Conservation (phyloP, 2,329 filamentous ascomycete genomes). For the Diplodia seriata region DNA sequence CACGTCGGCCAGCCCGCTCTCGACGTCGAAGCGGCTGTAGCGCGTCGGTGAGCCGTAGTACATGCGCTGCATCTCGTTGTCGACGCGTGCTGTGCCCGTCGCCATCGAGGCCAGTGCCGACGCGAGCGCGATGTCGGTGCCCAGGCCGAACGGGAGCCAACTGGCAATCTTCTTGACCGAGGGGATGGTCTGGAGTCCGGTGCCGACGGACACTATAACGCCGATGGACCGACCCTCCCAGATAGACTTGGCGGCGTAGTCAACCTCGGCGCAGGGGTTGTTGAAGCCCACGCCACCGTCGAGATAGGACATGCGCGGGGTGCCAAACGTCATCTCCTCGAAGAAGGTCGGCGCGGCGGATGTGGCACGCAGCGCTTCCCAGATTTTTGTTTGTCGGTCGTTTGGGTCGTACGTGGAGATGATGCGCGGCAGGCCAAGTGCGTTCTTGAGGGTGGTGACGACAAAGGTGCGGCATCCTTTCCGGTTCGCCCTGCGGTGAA, state of each 20-base stretch:
- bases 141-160: conserved; percentile 50
- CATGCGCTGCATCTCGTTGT: conserved; percentile 52
- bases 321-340: conserved; percentile 41
- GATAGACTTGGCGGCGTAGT: conserved; percentile 36
- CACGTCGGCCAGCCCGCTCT: conserved; percentile 49
- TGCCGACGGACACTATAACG: conserved; percentile 49
- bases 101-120: conserved; percentile 49
- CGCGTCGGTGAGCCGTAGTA: conserved; percentile 47
- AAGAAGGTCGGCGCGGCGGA: conserved; percentile 45
- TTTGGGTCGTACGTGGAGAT: conserved; percentile 50
- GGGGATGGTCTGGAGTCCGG: conserved; percentile 48
- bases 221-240: conserved; percentile 41
- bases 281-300: conserved; percentile 37
- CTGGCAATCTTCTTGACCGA: conserved; percentile 46
- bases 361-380: conserved; percentile 42
- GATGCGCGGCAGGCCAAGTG: conserved; percentile 46
- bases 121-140: conserved; percentile 47
- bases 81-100: conserved; percentile 47
- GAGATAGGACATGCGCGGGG: conserved; percentile 35
- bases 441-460: conserved; percentile 49
- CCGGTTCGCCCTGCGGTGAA: conserved; percentile 44
- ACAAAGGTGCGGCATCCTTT: conserved; percentile 49
- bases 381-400: conserved; percentile 45
- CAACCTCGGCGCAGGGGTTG: conserved; percentile 36
- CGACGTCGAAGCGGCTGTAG: conserved; percentile 51